These are phyloP conservation scores for Pulveroboletus sp. DNA, from an alignment of 768 basidiomycete genomes.

Conservation along the genomic window DNA sequence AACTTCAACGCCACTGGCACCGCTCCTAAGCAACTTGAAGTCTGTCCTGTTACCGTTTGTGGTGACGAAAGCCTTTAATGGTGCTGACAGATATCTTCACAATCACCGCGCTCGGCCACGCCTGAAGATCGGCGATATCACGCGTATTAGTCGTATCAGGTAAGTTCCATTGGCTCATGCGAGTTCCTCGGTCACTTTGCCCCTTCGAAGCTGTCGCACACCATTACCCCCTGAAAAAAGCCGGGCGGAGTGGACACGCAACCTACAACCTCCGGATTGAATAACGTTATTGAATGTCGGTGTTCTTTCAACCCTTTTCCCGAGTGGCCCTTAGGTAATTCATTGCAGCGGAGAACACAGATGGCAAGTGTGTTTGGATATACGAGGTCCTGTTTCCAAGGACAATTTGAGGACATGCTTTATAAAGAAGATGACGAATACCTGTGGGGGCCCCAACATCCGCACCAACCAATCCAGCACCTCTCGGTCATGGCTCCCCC, in stretches of 20 bases:
- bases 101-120: not conserved
- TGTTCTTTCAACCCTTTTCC: not conserved
- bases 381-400: constrained; percentile 9
- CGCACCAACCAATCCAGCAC: constrained; percentile 13
- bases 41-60: constrained; percentile 4
- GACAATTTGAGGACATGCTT: constrained; percentile 1
- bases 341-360: not conserved
- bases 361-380: constrained; percentile 16
- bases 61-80: not conserved
- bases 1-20: not conserved
- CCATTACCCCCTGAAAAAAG: not conserved
- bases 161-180: not conserved
- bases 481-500: constrained; percentile 14
- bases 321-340: not conserved
- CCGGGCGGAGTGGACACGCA: not conserved
- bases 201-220: not conserved
- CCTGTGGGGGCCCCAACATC: constrained; percentile 11
- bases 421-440: constrained; percentile 20
- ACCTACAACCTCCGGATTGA: not conserved
- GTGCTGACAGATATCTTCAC: not conserved
- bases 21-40: constrained; percentile 5
- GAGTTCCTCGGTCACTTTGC: not conserved
- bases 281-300: constrained; percentile 3
- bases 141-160: no score
- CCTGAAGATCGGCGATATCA: no score